Conservation (phyloP, 2,329 filamentous ascomycete species). For the Monosporascus ibericus region DNA sequence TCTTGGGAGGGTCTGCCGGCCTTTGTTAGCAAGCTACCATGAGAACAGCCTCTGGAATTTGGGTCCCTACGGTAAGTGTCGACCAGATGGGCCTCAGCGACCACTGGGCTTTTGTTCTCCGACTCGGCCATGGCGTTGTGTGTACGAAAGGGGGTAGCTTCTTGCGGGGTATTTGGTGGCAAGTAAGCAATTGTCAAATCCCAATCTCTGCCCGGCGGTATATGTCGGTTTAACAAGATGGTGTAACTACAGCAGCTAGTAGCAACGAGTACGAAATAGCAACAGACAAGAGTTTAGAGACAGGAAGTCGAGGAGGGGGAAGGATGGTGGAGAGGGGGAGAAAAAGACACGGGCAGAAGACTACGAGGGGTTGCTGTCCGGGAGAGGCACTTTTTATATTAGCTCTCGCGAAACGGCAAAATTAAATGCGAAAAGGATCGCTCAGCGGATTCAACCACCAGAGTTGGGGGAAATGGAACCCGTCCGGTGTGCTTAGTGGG, state of each 20-base stretch:
- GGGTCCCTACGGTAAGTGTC: conserved; percentile 60
- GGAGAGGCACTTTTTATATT: background rate
- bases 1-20: conserved; percentile 52
- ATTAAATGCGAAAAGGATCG: background rate
- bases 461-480: background rate
- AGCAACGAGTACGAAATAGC: background rate
- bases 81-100: conserved; percentile 70
- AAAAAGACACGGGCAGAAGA: background rate
- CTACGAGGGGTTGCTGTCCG: background rate
- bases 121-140: conserved; percentile 35
- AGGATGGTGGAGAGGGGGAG: background rate
- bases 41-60: background rate
- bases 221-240: too few species aligned
- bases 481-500: background rate
- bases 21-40: conserved; percentile 17
- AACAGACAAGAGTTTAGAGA: background rate
- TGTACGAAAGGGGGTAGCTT: conserved; percentile 9
- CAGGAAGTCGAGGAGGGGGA: background rate
- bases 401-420: background rate
- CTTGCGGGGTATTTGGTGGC: conserved; percentile 11
- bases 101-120: conserved; percentile 49
- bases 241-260: background rate
- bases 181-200: background rate
- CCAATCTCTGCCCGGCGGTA: background rate
- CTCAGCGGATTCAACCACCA: background rate